Base-by-base conservation (phyloP, 495 filamentous ascomycete species). In the Daldinia decipiens region DNA sequence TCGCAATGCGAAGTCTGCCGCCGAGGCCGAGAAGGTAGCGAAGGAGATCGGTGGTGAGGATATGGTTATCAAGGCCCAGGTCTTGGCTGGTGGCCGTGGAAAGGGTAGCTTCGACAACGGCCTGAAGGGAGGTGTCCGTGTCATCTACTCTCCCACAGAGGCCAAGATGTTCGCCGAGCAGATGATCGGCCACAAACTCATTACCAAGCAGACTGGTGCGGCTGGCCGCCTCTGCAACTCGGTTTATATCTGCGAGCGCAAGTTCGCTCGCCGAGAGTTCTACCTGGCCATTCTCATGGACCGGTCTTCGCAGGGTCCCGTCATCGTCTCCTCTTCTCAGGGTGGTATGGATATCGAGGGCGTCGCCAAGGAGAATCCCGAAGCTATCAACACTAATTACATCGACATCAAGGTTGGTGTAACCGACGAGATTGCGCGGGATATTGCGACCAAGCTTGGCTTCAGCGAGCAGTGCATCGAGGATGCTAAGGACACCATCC, bases 11-110 rank as follows among this genome's bases (percentile, higher is more conserved):
- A 88, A 86, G 74, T 90, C 87, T 36, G 89, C 91, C 19, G 88
- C 90, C 74, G 96, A 98, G 83, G 95, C 95, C 47, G 95, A 98
- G 86, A 87, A 87, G 70, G 87, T 97, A 72, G 95, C 95, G 39
- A 94, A 93, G 83, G 83, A 89, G 62, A 93, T 99, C 77, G 93
- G 90, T 73, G 92, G 91, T 74, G 95, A 97, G 77, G 95, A 99
- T 78, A 92, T 98, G 91, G 95, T 99, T 68, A 98, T 99, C 87
- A 99, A 99, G 88, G 95, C 95, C 62, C 95, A 99, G 86, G 96
- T 99, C 55, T 90, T 99, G 47, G 95, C 95, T 76, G 95, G 95
- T 81, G 95, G 95, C 63, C 91, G 95, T 83, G 95, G 95, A 76
- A 99, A 99, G 85, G 95, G 95, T 72, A 90, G 87, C 65, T 99